These are phyloP conservation scores for Trichoderma brevicompactum DNA, from an alignment of 2,329 filamentous ascomycete species.

Conservation along the genomic window DNA sequence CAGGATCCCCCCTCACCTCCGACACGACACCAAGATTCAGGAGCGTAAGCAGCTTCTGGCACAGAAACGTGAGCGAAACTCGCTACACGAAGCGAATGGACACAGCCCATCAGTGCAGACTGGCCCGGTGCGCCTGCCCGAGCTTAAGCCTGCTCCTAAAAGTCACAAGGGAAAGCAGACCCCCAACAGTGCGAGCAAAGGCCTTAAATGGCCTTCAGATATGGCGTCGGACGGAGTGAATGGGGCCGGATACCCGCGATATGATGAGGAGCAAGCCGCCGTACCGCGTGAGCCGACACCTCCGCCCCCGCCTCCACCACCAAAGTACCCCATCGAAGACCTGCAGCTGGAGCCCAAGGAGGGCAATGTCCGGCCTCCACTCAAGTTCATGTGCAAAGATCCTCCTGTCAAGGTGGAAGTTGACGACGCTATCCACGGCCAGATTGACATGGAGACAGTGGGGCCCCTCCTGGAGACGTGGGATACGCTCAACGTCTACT, in stretches of 20 bases:
- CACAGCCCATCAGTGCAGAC: conserved; percentile 42
- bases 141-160: conserved; percentile 75
- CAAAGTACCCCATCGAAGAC: conserved; percentile 97
- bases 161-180: conserved; percentile 64
- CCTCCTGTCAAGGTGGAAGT: conserved; percentile 56
- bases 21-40: conserved; percentile 77
- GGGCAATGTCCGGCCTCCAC: conserved; percentile 67
- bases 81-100: conserved; percentile 51
- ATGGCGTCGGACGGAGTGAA: conserved; percentile 47
- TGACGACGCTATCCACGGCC: conserved; percentile 38
- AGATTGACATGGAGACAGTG: conserved; percentile 82
- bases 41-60: conserved; percentile 75
- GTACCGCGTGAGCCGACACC: conserved; percentile 47
- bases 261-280: conserved; percentile 44
- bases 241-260: conserved; percentile 53
- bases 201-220: conserved; percentile 46
- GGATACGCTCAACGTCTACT: conserved; percentile 98
- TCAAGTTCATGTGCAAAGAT: conserved; percentile 77
- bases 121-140: conserved; percentile 65
- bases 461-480: conserved; percentile 86
- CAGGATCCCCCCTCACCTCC: conserved; percentile 81
- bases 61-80: conserved; percentile 61
- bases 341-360: conserved; percentile 75
- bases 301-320: conserved; percentile 71
- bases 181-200: conserved; percentile 46